Percentiles rank a stretch among this genome's conserved stretches.
These are phyloP conservation scores for Ophiostoma sp. DNA, from an alignment of 2,329 filamentous ascomycete genomes.

Conservation along the genomic window DNA sequence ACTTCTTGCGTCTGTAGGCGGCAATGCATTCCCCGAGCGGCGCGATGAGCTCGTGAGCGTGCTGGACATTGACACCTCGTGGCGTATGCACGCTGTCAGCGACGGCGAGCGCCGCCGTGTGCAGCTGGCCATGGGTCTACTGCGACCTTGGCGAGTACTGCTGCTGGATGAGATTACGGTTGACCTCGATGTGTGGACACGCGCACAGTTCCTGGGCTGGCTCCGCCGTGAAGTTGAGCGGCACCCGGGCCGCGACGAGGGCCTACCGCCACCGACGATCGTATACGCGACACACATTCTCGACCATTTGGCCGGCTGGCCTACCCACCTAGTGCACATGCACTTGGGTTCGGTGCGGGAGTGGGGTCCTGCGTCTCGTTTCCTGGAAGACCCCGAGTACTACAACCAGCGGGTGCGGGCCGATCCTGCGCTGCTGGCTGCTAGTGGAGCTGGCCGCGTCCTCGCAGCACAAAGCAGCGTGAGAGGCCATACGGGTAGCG, in stretches of 20 bases:
- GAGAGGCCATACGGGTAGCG: conserved; percentile 26
- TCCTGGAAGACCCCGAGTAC: conserved; percentile 42
- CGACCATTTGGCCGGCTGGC: conserved; percentile 92
- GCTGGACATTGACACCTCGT: conserved; percentile 83
- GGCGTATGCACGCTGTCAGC: conserved; percentile 94
- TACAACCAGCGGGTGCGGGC: conserved; percentile 19
- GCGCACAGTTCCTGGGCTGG: conserved; percentile 79
- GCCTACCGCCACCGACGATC: conserved; percentile 56
- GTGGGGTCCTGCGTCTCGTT: conserved; percentile 68
- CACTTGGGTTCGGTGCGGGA: conserved; percentile 81
- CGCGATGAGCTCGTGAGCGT: conserved; percentile 82
- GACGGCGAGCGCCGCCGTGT: conserved; percentile 89
- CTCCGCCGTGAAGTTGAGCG: conserved; percentile 79
- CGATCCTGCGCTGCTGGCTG: conserved; percentile 2
- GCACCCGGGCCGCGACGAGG: conserved; percentile 47
- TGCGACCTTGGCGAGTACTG: conserved; percentile 86
- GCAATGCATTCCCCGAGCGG: conserved; percentile 72
- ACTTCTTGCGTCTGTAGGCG: conserved; percentile 78
- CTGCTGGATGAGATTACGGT: conserved; percentile 96
- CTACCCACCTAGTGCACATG: conserved; percentile 95
- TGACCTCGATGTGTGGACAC: conserved; percentile 81
- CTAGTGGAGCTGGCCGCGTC: not conserved
- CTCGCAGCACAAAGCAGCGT: not conserved
- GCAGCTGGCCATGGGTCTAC: conserved; percentile 90
- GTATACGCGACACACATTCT: conserved; percentile 97